These are phyloP conservation scores for Boletus patriciae DNA, from an alignment of 768 basidiomycete genomes.

Conservation along the genomic window DNA sequence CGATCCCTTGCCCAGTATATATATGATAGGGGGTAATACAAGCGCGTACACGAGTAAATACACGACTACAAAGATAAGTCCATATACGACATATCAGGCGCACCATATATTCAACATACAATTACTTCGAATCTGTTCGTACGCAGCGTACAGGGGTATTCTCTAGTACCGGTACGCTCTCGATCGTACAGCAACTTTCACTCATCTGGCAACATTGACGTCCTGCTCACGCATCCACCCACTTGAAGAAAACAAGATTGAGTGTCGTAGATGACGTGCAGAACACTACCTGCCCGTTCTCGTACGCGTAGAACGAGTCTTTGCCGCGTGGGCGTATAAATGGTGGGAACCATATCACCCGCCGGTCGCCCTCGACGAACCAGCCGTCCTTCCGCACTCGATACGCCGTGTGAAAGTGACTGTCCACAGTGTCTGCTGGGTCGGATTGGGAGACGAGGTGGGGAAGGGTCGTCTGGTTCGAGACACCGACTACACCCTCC, in stretches of 20 bases:
- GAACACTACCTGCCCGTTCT: conserved; percentile 3
- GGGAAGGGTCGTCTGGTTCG: neutral
- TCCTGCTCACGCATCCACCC: neutral
- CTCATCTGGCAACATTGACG: neutral
- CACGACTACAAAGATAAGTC: too few species aligned
- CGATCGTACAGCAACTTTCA: too few species aligned
- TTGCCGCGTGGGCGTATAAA: conserved; percentile 2
- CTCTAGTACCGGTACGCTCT: too few species aligned
- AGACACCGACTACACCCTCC: neutral
- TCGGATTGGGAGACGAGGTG: conserved; percentile 12
- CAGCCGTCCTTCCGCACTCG: conserved; percentile 22
- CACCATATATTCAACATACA: too few species aligned
- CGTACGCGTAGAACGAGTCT: conserved; percentile 6
- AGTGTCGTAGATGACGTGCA: neutral
- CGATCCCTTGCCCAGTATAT: too few species aligned
- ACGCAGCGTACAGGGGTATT: too few species aligned
- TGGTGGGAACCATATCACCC: conserved; percentile 17
- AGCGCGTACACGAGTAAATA: too few species aligned
- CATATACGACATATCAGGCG: too few species aligned
- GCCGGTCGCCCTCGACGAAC: conserved; percentile 17
- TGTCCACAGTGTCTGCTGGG: conserved; percentile 7
- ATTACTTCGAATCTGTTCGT: too few species aligned
- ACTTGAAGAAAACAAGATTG: conserved; percentile 4
- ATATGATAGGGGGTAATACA: too few species aligned
- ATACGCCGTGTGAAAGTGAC: conserved; percentile 6